Percentiles rank a stretch among this genome's conserved stretches.
Evolutionary conservation across 352 stramenopile species (phyloP).

Genomic region (Albugo candida): DNA sequence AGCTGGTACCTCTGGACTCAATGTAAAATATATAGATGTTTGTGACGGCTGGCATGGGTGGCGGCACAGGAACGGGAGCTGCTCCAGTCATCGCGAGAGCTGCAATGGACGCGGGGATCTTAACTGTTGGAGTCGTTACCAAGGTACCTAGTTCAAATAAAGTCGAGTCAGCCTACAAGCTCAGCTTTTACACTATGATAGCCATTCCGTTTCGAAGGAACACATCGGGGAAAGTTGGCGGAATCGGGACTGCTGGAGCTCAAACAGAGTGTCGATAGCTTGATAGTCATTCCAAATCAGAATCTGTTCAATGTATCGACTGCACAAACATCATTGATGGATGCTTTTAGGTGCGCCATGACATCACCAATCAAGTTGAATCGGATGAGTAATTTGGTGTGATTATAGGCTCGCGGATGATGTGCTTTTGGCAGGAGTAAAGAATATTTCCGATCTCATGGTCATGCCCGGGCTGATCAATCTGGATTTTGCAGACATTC

Average conservation of each 20-base stretch:
- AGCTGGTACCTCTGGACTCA: not conserved
- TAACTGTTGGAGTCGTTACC: slow-evolving; percentile 74
- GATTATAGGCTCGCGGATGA: slow-evolving; percentile 63
- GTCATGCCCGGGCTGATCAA: slow-evolving; percentile 79
- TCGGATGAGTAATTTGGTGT: not conserved
- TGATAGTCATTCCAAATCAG: slow-evolving; percentile 79
- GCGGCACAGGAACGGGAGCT: slow-evolving; percentile 63
- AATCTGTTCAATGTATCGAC: slow-evolving; percentile 81
- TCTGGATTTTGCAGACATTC: slow-evolving; percentile 72
- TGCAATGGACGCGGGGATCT: slow-evolving; percentile 60
- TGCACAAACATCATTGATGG: slow-evolving; percentile 71
- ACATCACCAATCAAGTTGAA: not conserved
- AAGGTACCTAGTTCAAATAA: slow-evolving; percentile 20
- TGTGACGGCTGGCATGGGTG: slow-evolving; percentile 72
- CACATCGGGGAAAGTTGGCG: slow-evolving; percentile 59
- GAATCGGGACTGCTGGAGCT: slow-evolving; percentile 54
- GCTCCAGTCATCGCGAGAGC: slow-evolving; percentile 68
- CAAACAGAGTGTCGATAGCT: slow-evolving; percentile 72
- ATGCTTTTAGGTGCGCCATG: slow-evolving; percentile 46
- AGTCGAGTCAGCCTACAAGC: not conserved
- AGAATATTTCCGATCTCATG: slow-evolving; percentile 80
- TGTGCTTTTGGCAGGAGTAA: slow-evolving; percentile 68
- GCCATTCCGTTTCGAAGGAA: slow-evolving; percentile 73
- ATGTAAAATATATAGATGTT: slow-evolving; percentile 37
- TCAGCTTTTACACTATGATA: slow-evolving; percentile 7